Conservation (phyloP, 2,329 filamentous ascomycete species). For the Cladosporium sp. region DNA sequence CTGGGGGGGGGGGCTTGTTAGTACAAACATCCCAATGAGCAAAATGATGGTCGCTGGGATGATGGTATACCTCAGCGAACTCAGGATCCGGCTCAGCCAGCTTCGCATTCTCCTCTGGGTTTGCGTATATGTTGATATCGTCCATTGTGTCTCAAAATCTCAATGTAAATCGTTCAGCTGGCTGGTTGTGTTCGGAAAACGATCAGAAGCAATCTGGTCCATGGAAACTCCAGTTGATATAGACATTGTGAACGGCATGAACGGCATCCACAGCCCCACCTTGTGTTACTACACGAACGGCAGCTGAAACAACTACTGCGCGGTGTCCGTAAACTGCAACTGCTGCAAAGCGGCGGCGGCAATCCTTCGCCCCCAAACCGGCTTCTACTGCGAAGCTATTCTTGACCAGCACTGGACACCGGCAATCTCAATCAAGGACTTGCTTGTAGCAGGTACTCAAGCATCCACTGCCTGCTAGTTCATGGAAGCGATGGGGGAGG, state of each 20-base stretch:
- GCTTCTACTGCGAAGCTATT: not conserved
- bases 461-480: not conserved
- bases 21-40: not conserved
- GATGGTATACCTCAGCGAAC: conserved; percentile 7
- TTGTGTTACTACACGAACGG: not conserved
- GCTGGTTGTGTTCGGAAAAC: not conserved
- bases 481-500: too few species aligned
- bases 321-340: not conserved
- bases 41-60: too few species aligned
- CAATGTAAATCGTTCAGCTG: not conserved
- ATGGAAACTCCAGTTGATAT: not conserved
- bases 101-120: not conserved
- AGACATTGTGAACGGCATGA: not conserved
- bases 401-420: not conserved
- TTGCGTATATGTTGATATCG: not conserved
- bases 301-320: not conserved
- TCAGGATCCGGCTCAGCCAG: conserved; percentile 9
- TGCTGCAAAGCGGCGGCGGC: not conserved
- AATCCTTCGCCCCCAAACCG: not conserved
- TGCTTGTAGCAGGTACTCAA: not conserved
- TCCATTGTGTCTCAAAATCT: not conserved
- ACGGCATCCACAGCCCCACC: not conserved
- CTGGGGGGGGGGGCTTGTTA: not conserved
- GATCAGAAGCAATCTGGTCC: not conserved
- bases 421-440: not conserved